Evolutionary conservation across 768 basidiomycete species (phyloP).

Genomic region (Boletus patriciae): DNA sequence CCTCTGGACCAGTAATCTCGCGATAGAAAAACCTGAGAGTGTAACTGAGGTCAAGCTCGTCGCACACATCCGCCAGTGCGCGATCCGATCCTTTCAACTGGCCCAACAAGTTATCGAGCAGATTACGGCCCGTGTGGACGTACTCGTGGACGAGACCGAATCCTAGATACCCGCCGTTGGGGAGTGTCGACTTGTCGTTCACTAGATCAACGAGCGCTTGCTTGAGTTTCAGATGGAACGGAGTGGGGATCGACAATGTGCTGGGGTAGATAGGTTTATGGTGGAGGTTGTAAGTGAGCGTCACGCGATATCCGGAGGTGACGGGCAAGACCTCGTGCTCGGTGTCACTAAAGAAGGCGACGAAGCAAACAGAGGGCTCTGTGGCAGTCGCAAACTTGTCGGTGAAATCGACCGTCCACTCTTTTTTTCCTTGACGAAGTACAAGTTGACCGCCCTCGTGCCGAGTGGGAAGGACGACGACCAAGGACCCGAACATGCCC

Average conservation of each 20-base stretch:
- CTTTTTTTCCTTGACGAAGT: constrained; percentile 2
- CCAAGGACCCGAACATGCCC: constrained; percentile 52
- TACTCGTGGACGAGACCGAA: constrained; percentile 19
- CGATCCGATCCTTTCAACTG: constrained; percentile 17
- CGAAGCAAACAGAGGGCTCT: constrained; percentile 32
- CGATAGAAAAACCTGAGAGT: constrained; percentile 7
- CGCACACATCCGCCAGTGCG: constrained; percentile 6
- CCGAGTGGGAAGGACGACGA: constrained; percentile 47
- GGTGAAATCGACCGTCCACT: constrained; percentile 5
- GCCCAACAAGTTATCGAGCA: not conserved
- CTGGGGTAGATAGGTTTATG: not conserved
- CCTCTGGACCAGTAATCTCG: rapidly evolving
- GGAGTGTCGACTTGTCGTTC: constrained; percentile 1
- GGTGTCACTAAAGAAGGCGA: constrained; percentile 45
- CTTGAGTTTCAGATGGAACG: not conserved
- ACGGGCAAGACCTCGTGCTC: constrained; percentile 48
- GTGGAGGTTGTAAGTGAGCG: constrained; percentile 44
- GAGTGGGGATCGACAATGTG: not conserved
- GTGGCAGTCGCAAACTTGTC: not conserved
- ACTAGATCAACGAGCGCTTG: not conserved
- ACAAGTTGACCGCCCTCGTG: constrained; percentile 16
- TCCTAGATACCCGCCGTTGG: constrained; percentile 12
- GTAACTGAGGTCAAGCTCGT: constrained; percentile 5
- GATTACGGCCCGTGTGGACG: not conserved
- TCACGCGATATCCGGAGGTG: constrained; percentile 43